Base-by-base conservation (phyloP, 441 rosid species). In the Erodium texanum region DNA sequence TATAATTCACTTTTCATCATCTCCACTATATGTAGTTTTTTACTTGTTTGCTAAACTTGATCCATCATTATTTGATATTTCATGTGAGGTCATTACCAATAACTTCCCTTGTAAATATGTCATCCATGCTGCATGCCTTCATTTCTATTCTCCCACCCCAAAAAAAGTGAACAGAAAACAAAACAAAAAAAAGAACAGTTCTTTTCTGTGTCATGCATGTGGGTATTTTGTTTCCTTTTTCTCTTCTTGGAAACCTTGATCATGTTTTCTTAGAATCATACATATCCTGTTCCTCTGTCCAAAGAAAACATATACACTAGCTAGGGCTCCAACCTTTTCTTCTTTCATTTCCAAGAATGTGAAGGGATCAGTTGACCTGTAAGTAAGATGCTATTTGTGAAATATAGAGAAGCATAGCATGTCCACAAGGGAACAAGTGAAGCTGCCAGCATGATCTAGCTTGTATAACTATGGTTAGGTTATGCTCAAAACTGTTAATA, bases 401-500 rank as follows among this genome's bases (percentile, higher is more conserved):
- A 10, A 52, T 18, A 52, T 16, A 52, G 10, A 54, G 20, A 54
- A 18, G 23, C 10, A 52, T 22, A 52, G 23, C 10, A 54, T 54
- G 61, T 54, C 61, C 8, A 16, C 82, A 69, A 78, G 68, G 96
- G 97, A 90, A 90, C 71, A 79, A 79, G 97, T 90, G 97, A 90
- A 87, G 95, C 95, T 90, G 93, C 90, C 95, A 87, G 97, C 38
- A 34, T 34, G 38, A 90, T 89, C 95, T 90, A 86, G 77, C 84
- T 82, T 63, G 61, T 45, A 45, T 45, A 45, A 2, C 23, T 54
- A 23, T 52, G 87, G 91, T 81, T 85, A 70, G 22, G 59, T 18
- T 18, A 14, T 11, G 50, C 52, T 45, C 52, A 45, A 45, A 45
- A 45, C 52, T 15, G 3, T 48, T 48, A 2, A 14, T 12, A 48